Evolutionary conservation across 208 protist species (phyloP), one percentile per base, ranked within the genome.

Genomic region (Crithidia brevicula): DNA sequence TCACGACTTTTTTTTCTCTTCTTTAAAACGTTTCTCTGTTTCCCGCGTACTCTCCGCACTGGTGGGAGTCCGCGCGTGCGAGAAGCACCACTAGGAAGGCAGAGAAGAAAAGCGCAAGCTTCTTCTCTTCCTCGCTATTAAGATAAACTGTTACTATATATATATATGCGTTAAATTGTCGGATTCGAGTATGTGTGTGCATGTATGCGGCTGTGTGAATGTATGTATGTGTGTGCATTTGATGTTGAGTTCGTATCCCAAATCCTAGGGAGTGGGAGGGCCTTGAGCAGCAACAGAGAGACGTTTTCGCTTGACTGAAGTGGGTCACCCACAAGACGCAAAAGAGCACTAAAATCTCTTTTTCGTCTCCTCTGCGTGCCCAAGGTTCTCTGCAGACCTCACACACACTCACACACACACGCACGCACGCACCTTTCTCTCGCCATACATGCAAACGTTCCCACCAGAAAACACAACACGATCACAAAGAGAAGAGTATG

Each of bases 331-430:
- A 16, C 4, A 47, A 36, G 47, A 28, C 3, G 28, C 31, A 46
- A 60, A 60, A 50, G 56, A 62, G 56, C 56, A 50, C 40, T 50
- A 47, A 62, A 62, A 50, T 50, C 40, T 62, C 56, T 62, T 62
- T 62, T 62, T 9, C 23, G 18, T n/a, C 46, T 40, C 16, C 5
- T 0, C 27, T 33, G 40, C 16, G 13, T 30, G 58, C 18, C 8
- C 20, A 5, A 22, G 8, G 31, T 67, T 67, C 27, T 67, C 22
- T 54, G 9, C 34, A 16, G 2, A 22, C 31, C 0, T n/a, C 9
- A 25, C 31, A 45, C 47, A 56, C 18, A 51, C 18, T 6, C 3
- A 54, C 43, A 16, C n/a, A 54, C 20, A 52, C 4, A 11, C 45
- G 27, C 2, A 54, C 18, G 27, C 1, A 62, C 8, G 36, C 20